Evolutionary conservation across 2,329 filamentous ascomycete species (phyloP).

Genomic region (Juglanconis sp.): DNA sequence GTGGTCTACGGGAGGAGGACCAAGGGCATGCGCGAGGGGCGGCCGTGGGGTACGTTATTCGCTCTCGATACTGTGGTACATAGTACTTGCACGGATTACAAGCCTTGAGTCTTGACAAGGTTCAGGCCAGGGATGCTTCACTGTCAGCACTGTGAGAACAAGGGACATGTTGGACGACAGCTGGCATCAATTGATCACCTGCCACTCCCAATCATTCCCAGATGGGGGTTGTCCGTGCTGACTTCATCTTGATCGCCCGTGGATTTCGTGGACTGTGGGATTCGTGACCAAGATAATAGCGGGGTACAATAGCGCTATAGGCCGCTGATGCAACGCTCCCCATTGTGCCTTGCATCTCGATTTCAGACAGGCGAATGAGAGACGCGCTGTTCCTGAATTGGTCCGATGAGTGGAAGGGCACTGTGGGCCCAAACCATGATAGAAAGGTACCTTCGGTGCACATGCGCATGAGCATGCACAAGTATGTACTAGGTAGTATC

Average conservation of each 20-base stretch:
- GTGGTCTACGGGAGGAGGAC: too few relatives aligned
- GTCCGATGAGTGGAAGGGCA: background rate
- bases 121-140: too few relatives aligned
- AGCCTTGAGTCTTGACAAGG: too few relatives aligned
- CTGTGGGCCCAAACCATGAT: background rate
- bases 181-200: background rate
- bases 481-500: background rate
- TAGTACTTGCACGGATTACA: too few relatives aligned
- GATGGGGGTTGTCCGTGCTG: slow-evolving; percentile 9
- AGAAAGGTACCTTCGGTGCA: background rate
- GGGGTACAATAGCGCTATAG: slow-evolving; percentile 10
- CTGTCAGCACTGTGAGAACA: too few relatives aligned
- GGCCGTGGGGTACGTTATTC: too few relatives aligned
- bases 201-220: slow-evolving; percentile 7
- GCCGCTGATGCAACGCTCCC: slow-evolving; percentile 12
- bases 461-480: background rate
- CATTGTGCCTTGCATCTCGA: slow-evolving; percentile 14
- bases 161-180: background rate
- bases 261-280: background rate
- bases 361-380: slow-evolving; percentile 16
- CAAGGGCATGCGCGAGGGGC: too few relatives aligned
- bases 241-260: slow-evolving; percentile 6
- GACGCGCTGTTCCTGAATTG: slow-evolving; percentile 14
- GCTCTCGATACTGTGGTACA: too few relatives aligned
- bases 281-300: slow-evolving; percentile 10